These are phyloP conservation scores for Fusarium sp. DNA, from an alignment of 2,329 filamentous ascomycete genomes.

Conservation along the genomic window DNA sequence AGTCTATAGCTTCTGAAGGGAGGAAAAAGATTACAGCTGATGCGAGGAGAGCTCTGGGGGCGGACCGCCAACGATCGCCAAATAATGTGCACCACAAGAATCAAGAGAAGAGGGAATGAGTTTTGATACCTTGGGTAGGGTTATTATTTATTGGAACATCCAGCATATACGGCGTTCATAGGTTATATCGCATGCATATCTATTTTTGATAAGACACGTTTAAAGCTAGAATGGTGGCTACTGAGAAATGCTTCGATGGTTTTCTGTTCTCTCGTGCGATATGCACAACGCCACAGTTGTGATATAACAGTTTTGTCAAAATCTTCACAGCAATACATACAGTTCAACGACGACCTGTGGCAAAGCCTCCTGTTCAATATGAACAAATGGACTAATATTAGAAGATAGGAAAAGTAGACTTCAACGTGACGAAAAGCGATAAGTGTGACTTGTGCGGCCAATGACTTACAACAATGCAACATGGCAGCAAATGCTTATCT, in stretches of 20 bases:
- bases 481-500: not conserved
- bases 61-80: conserved; percentile 12
- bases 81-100: conserved; percentile 1
- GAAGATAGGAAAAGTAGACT: not conserved
- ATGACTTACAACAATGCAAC: not conserved
- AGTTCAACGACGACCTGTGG: no score
- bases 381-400: no score
- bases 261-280: no score
- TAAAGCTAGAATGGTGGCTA: no score
- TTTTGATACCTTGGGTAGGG: conserved; percentile 7
- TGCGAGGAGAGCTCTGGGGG: conserved; percentile 18
- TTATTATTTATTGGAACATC: not conserved
- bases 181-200: no score
- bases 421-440: not conserved
- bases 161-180: not conserved
- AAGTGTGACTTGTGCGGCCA: not conserved
- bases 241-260: no score
- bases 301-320: no score
- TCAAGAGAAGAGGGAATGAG: not conserved
- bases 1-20: conserved; percentile 48
- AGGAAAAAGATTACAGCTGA: conserved; percentile 27
- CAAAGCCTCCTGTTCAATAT: no score
- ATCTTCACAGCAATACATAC: no score
- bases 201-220: no score
- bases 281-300: no score